Evolutionary conservation across 148 eudicot species (phyloP).

Genomic region (Euryodendron excelsum): DNA sequence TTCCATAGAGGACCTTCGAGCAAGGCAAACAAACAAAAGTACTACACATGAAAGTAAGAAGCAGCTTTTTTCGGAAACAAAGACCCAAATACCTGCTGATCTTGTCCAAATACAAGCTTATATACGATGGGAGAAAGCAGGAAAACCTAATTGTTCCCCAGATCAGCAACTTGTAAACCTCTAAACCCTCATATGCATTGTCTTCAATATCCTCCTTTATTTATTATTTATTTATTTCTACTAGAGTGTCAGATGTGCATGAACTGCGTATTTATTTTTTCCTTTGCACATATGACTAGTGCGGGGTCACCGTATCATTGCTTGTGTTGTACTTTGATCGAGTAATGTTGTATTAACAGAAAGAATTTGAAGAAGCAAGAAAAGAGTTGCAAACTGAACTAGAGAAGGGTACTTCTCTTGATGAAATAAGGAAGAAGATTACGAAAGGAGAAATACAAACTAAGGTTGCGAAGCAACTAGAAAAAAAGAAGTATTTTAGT

Average conservation of each 20-base stretch:
- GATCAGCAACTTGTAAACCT: slow-evolving; percentile 58
- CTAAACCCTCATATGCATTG: neutral
- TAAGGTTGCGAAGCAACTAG: slow-evolving; percentile 63
- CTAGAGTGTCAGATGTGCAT: neutral
- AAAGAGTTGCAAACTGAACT: slow-evolving; percentile 76
- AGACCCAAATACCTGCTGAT: slow-evolving; percentile 55
- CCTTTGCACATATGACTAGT: slow-evolving; percentile 58
- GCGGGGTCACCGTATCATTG: neutral
- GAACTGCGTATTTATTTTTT: neutral
- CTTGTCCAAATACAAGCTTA: slow-evolving; percentile 68
- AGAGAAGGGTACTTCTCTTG: slow-evolving; percentile 62
- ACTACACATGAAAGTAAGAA: slow-evolving; percentile 35
- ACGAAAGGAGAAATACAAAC: slow-evolving; percentile 63
- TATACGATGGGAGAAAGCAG: slow-evolving; percentile 73
- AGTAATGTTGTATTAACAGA: slow-evolving; percentile 36
- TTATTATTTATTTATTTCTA: no score
- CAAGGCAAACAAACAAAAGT: slow-evolving; percentile 53
- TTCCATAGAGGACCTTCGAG: slow-evolving; percentile 64
- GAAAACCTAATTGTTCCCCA: slow-evolving; percentile 68
- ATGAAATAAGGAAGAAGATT: slow-evolving; percentile 67
- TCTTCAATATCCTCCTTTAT: neutral
- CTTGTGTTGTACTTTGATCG: neutral
- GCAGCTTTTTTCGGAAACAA: slow-evolving; percentile 31
- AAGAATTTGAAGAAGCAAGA: slow-evolving; percentile 86
- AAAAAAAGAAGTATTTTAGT: slow-evolving; percentile 39